A percentile compares a stretch with the other conserved stretches of the same genome.
These are phyloP conservation scores for Diaporthe longicolla DNA, from an alignment of 2,329 filamentous ascomycete species.

Conservation along the genomic window DNA sequence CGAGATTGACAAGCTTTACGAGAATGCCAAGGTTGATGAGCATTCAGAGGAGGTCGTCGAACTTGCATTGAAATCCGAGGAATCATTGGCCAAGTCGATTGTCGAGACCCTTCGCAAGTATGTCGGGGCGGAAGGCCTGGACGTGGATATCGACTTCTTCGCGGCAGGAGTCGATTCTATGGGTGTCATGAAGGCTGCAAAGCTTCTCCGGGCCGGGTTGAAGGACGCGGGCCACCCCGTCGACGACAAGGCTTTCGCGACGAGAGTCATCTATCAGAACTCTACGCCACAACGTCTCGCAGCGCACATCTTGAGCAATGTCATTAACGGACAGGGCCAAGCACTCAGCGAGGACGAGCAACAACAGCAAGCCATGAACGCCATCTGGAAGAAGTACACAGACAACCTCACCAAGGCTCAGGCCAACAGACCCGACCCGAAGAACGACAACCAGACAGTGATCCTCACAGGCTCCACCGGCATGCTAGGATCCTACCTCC, in stretches of 20 bases:
- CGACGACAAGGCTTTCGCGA: constrained; percentile 42
- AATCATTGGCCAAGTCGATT: constrained; percentile 47
- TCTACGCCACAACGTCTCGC: constrained; percentile 49
- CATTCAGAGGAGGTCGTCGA: constrained; percentile 34
- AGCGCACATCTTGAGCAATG: constrained; percentile 42
- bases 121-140: constrained; percentile 43
- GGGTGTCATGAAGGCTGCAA: constrained; percentile 51
- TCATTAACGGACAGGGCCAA: constrained; percentile 31
- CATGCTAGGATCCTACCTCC: constrained; percentile 56
- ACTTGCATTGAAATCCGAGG: constrained; percentile 46
- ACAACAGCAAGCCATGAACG: constrained; percentile 40
- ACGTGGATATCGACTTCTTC: constrained; percentile 54
- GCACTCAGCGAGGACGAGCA: constrained; percentile 40
- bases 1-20: constrained; percentile 60
- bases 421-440: constrained; percentile 46
- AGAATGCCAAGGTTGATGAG: constrained; percentile 44
- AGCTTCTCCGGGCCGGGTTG: constrained; percentile 45
- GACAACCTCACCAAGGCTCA: constrained; percentile 45
- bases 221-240: constrained; percentile 43
- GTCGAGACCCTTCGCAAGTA: constrained; percentile 44
- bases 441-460: constrained; percentile 47
- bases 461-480: constrained; percentile 58
- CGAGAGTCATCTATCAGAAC: constrained; percentile 50
- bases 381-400: constrained; percentile 50
- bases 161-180: constrained; percentile 57